phyloP scores from a whole-genome alignment of 139 green algal genomes.

The Coelastrella sp. region DNA sequence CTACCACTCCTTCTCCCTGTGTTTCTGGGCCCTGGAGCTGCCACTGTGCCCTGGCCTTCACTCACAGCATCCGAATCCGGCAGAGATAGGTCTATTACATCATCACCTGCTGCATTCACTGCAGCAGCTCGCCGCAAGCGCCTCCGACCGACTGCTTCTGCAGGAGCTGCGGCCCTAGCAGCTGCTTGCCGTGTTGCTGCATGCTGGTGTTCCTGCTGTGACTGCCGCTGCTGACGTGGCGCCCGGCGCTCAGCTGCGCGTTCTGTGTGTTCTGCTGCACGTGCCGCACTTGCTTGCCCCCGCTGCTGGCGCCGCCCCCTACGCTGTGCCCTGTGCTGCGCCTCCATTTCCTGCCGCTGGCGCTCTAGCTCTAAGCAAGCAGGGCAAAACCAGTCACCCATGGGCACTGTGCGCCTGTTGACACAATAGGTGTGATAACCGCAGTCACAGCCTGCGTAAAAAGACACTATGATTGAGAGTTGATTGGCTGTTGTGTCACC shows the following conservation, averaged over 20 bases:
- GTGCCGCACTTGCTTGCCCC: too few relatives aligned
- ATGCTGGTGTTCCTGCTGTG: background rate
- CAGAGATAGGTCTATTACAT: background rate
- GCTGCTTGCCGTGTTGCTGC: background rate
- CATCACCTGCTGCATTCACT: background rate
- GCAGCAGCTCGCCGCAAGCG: background rate
- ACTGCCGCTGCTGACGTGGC: background rate
- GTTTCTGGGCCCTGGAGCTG: background rate
- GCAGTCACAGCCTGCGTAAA: slow-evolving; percentile 70
- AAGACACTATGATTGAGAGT: background rate
- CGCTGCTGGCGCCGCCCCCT: too few relatives aligned
- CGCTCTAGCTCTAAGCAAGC: slow-evolving; percentile 28
- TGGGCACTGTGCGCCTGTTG: slow-evolving; percentile 61
- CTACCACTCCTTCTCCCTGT: background rate
- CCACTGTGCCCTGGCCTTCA: background rate
- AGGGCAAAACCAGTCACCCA: slow-evolving; percentile 79
- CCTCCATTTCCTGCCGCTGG: background rate
- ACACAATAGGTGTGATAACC: slow-evolving; percentile 84
- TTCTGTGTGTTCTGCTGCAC: too few relatives aligned
- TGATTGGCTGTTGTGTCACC: too few relatives aligned
- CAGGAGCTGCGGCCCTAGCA: background rate
- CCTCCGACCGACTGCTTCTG: background rate
- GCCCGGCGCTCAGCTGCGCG: background rate
- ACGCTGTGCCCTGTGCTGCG: background rate
- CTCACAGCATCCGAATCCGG: background rate